Evolutionary conservation across 1,139 yeast genomes (phyloP).

Genomic region (Arxiozyma heterogenica): DNA sequence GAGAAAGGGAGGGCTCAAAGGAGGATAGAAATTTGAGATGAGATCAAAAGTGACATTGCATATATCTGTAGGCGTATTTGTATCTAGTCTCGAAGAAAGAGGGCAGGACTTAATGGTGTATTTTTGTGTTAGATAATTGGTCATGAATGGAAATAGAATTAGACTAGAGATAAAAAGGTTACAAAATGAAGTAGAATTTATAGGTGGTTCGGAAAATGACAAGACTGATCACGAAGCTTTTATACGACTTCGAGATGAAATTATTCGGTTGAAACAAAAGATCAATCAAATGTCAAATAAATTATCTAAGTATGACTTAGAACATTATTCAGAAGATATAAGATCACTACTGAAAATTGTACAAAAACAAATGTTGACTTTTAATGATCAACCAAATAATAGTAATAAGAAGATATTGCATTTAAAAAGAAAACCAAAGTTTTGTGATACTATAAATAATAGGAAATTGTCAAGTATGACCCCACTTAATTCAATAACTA

Average conservation of each 20-base stretch:
- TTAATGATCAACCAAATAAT: background rate
- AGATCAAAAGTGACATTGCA: background rate
- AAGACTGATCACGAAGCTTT: too few relatives aligned
- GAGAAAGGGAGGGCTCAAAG: too few relatives aligned
- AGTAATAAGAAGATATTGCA: background rate
- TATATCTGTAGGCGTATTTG: background rate
- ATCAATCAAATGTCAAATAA: constrained; percentile 10
- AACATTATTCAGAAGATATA: constrained; percentile 13
- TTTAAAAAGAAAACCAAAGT: constrained; percentile 1
- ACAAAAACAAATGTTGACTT: background rate
- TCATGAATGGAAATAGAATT: background rate
- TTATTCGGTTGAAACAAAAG: constrained; percentile 9
- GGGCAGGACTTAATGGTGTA: too few relatives aligned
- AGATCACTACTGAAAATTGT: constrained; percentile 12
- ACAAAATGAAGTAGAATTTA: background rate
- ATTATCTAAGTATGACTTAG: constrained; percentile 17
- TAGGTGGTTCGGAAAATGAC: background rate
- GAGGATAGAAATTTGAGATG: background rate
- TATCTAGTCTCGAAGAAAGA: background rate
- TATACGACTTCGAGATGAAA: constrained; percentile 2
- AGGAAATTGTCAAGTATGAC: background rate
- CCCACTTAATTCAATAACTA: background rate
- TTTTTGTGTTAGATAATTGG: background rate
- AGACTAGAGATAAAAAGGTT: constrained; percentile 5
- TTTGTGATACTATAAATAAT: background rate